phyloP scores from a whole-genome alignment of 169 alveolate genomes.

The Cryptosporidium ubiquitum region DNA sequence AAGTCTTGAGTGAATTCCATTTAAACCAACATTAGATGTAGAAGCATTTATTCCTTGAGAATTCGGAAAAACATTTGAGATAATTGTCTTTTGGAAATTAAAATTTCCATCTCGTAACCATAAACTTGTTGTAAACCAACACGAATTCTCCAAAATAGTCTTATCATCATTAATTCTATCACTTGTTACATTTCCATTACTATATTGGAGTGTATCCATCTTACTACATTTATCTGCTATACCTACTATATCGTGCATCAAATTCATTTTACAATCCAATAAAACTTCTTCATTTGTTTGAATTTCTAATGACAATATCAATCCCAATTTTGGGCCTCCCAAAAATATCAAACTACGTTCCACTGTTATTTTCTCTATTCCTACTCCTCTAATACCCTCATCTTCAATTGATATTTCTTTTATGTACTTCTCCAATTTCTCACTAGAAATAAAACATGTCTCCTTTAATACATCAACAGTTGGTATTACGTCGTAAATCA shows the following conservation, averaged over 20 bases:
- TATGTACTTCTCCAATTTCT: neutral
- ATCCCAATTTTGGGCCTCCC: constrained; percentile 68
- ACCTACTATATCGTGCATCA: neutral
- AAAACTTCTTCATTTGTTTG: constrained; percentile 15
- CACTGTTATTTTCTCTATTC: neutral
- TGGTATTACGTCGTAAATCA: constrained; percentile 62
- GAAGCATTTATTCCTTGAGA: neutral
- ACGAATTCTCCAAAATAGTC: constrained; percentile 3
- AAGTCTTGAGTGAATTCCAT: neutral
- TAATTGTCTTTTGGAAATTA: neutral
- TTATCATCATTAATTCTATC: neutral
- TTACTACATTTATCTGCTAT: neutral
- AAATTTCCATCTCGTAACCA: constrained; percentile 18
- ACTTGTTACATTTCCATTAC: neutral
- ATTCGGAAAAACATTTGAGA: constrained; percentile 1
- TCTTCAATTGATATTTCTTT: neutral
- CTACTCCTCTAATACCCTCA: no score
- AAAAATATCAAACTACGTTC: constrained; percentile 27
- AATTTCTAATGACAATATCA: constrained; percentile 37
- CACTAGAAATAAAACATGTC: constrained; percentile 59
- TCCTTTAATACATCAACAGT: constrained; percentile 59
- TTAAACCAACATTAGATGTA: neutral
- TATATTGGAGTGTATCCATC: neutral
- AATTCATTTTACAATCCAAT: constrained; percentile 24
- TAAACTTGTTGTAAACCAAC: constrained; percentile 70